phyloP scores from a whole-genome alignment of 805 yeast genomes.

The Saturnispora zaruensis region DNA sequence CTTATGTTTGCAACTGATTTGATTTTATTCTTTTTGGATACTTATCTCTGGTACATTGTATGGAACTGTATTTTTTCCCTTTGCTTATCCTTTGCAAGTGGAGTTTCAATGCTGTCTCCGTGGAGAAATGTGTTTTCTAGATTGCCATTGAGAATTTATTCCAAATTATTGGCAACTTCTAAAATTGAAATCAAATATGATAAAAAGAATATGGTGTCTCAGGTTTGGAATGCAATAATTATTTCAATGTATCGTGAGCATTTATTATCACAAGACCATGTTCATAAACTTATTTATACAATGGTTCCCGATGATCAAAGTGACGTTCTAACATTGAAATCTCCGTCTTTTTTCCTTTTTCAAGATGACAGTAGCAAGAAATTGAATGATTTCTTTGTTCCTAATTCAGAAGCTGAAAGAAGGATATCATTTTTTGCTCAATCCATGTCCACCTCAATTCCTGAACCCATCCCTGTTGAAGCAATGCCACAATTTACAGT shows the following conservation, averaged over 20 bases:
- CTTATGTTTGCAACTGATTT: conserved; percentile 38
- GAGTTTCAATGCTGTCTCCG: conserved; percentile 48
- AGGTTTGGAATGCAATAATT: conserved; percentile 47
- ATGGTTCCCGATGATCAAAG: conserved; percentile 47
- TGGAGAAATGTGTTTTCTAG: conserved; percentile 49
- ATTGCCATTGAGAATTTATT: conserved; percentile 42
- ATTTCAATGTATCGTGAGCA: conserved; percentile 50
- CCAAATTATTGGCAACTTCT: conserved; percentile 38
- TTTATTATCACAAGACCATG: conserved; percentile 42
- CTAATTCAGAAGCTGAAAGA: conserved; percentile 43
- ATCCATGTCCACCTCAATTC: conserved; percentile 39
- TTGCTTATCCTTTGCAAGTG: conserved; percentile 40
- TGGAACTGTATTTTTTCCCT: conserved; percentile 47
- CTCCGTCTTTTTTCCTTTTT: conserved; percentile 40
- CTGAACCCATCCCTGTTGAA: conserved; percentile 39
- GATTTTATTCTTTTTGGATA: conserved; percentile 44
- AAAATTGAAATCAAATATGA: conserved; percentile 39
- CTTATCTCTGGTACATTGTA: conserved; percentile 50
- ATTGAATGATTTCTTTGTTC: conserved; percentile 33
- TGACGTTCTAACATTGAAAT: conserved; percentile 25
- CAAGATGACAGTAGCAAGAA: conserved; percentile 39
- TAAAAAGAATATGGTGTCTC: conserved; percentile 33
- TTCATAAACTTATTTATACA: conserved; percentile 26
- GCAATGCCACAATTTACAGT: conserved; percentile 46
- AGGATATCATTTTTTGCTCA: conserved; percentile 47